Base-by-base conservation (phyloP, 2,329 filamentous ascomycete species). In the Chaetomiaceae sp. region DNA sequence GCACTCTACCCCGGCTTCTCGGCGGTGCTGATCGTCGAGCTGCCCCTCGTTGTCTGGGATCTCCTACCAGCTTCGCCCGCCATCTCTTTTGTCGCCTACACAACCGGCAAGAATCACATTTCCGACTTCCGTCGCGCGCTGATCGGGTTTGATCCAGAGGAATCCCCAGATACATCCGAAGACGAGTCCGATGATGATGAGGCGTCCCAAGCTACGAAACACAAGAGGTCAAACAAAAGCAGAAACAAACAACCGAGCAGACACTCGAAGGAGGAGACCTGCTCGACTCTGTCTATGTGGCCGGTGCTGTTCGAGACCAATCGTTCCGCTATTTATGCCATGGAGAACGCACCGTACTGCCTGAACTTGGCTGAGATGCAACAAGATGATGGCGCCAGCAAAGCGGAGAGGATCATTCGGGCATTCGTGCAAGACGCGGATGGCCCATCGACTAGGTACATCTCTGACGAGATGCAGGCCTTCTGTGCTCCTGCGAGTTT, bases 71-170 rank as follows among this genome's bases (percentile, higher is more conserved):
- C 65, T 56, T 53, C 48, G 46, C n/a, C 62, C 61, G 55, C 62
- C 62, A 38, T 68, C 64, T 49, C 66, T 20, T 44, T 67, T 18
- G 62, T 66, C 3, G 80, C 80, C 3, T 73, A 58, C 36, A 48
- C 48, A 14, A 43, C 44, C 4, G 56, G 53, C 7, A 21, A 37
- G 5, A 44, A 52, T 11, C 37, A 48, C 33, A 48, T 48, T 14
- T 53, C 45, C 4, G 51, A 47, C 2, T 53, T 53, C 23, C 43
- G 43, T 2, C 36, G 37, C 5, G 30, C 30, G 3, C 10, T 53
- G 43, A 4, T 53, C 21, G 37, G 43, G 13, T 18, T 33, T 8
- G 50, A 47, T 9, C 11, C 36, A 3, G 49, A 36, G 4, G 48
- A 33, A 4, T 20, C 18, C 5, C 6, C 16, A 4, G 33, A 38